These are phyloP conservation scores for Pseudopediastrum boryanum DNA, from an alignment of 139 green algal species.

Conservation along the genomic window DNA sequence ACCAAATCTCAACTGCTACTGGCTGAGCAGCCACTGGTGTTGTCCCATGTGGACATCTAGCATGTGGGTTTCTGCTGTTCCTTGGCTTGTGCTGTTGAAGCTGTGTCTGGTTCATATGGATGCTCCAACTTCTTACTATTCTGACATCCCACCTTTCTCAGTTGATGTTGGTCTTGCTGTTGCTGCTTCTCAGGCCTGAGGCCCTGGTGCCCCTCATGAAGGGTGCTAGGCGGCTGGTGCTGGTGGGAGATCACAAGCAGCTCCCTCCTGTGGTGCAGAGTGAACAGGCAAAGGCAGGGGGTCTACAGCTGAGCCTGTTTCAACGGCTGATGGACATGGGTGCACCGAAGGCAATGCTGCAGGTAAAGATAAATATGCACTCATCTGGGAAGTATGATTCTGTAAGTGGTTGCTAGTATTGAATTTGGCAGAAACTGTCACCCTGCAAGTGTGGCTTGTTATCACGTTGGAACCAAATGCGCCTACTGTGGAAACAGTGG, in stretches of 20 bases:
- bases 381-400: too few relatives aligned
- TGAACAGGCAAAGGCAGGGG: slow-evolving; percentile 47
- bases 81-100: background rate
- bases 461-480: too few relatives aligned
- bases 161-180: background rate
- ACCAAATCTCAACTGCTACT: background rate
- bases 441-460: too few relatives aligned
- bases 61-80: too few relatives aligned
- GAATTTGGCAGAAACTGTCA: too few relatives aligned
- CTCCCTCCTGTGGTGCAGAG: slow-evolving; percentile 86
- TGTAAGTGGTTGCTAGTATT: too few relatives aligned
- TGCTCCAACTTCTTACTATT: too few relatives aligned
- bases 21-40: background rate
- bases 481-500: too few relatives aligned
- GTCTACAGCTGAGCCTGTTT: slow-evolving; percentile 65
- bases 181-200: slow-evolving; percentile 53
- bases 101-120: background rate
- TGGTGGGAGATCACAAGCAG: slow-evolving; percentile 91
- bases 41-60: background rate
- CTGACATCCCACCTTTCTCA: background rate
- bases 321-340: slow-evolving; percentile 60
- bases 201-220: slow-evolving; percentile 80
- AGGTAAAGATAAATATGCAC: background rate
- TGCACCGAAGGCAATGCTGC: slow-evolving; percentile 46
- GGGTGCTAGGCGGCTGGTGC: slow-evolving; percentile 65